These are phyloP conservation scores for Datisca glomerata DNA, from an alignment of 306 rosid species.

Conservation along the genomic window DNA sequence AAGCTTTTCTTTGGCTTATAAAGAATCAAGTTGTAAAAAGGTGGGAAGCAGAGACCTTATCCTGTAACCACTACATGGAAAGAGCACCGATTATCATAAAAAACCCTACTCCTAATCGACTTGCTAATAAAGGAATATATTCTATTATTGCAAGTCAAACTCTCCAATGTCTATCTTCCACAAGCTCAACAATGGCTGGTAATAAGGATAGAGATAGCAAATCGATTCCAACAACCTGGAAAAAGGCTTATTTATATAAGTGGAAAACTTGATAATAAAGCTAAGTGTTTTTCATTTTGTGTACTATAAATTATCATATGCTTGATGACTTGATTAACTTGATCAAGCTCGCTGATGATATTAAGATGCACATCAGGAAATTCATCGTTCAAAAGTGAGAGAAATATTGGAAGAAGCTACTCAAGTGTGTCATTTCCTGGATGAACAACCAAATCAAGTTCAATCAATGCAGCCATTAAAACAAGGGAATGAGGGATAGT, in stretches of 20 bases:
- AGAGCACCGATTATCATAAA: slow-evolving; percentile 91
- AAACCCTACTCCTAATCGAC: slow-evolving; percentile 90
- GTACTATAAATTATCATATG: too few species aligned
- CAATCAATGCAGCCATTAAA: too few species aligned
- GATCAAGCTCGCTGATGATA: slow-evolving; percentile 97
- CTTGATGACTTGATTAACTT: slow-evolving; percentile 99
- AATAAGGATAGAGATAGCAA: slow-evolving; percentile 82
- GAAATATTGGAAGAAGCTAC: slow-evolving; percentile 97
- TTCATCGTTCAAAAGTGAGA: slow-evolving; percentile 89
- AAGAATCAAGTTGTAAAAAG: slow-evolving; percentile 70
- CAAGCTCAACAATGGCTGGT: slow-evolving; percentile 98
- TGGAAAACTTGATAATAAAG: too few species aligned
- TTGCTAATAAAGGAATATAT: too few species aligned
- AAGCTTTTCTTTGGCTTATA: slow-evolving; percentile 91
- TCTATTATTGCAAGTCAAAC: too few species aligned
- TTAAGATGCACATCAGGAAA: slow-evolving; percentile 95
- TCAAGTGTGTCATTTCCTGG: slow-evolving; percentile 95
- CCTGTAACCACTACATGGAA: slow-evolving; percentile 98
- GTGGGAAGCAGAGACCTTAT: slow-evolving; percentile 51
- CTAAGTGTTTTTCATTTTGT: too few species aligned
- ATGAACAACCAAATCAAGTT: slow-evolving; percentile 16
- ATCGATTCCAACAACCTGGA: slow-evolving; percentile 93
- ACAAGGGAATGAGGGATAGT: too few species aligned
- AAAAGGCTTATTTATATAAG: slow-evolving; percentile 10
- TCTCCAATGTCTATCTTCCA: too few species aligned